Evolutionary conservation across 2,329 filamentous ascomycete species (phyloP).

Genomic region (Ustulina deusta): DNA sequence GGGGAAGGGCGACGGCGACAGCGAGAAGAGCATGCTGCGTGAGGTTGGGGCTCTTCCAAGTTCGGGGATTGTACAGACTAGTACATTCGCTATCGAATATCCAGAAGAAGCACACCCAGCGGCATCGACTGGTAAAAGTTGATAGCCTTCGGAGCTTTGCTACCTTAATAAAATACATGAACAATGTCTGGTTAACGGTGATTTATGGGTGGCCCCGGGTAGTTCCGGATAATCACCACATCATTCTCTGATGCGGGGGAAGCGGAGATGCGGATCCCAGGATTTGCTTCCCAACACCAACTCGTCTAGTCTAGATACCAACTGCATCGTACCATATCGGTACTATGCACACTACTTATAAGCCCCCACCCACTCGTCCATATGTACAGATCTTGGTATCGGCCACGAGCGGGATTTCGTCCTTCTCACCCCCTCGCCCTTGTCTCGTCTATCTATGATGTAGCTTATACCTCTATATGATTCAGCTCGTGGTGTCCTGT

Average conservation of each 20-base stretch:
- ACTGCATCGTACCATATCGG: background rate
- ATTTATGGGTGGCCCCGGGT: too few relatives aligned
- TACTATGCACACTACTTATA: background rate
- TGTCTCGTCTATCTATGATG: background rate
- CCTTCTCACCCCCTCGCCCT: background rate
- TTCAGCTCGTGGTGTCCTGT: background rate
- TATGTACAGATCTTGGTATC: too few relatives aligned
- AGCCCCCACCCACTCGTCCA: background rate
- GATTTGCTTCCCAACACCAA: too few relatives aligned
- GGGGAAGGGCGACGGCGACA: constrained; percentile 13
- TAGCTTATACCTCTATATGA: background rate
- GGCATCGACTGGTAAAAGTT: background rate
- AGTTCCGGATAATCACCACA: background rate
- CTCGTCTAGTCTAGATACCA: too few relatives aligned
- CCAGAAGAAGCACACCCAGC: constrained; percentile 20
- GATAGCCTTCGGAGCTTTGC: background rate
- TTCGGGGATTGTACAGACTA: constrained; percentile 27
- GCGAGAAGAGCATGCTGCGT: constrained; percentile 30
- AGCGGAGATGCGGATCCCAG: background rate
- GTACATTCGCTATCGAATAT: constrained; percentile 32
- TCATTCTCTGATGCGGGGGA: constrained; percentile 15
- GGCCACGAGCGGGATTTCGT: too few relatives aligned
- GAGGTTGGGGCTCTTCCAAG: constrained; percentile 5
- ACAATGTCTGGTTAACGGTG: too few relatives aligned
- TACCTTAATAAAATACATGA: background rate